Conservation (phyloP, 2,329 filamentous ascomycete species). For the Ceratocystis ficicola region DNA sequence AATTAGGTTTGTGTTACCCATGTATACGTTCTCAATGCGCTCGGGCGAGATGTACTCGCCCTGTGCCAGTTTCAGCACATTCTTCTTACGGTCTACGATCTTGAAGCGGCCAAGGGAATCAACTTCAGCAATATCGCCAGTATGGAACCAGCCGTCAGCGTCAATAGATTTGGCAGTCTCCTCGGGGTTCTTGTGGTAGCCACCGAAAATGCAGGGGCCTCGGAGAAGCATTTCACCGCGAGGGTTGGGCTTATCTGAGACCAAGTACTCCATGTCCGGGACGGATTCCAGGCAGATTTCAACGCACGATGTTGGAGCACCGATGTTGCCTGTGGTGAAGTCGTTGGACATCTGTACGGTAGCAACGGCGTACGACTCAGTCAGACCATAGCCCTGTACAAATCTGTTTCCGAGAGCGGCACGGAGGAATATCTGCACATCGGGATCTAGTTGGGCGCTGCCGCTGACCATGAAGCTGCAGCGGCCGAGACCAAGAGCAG, state of each 20-base stretch:
- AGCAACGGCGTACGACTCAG: constrained; percentile 75
- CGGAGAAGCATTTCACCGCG: constrained; percentile 82
- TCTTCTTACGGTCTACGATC: constrained; percentile 96
- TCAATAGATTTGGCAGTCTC: constrained; percentile 77
- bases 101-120: constrained; percentile 77
- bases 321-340: constrained; percentile 68
- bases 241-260: constrained; percentile 76
- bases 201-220: constrained; percentile 65
- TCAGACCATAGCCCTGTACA: constrained; percentile 82
- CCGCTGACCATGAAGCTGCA: constrained; percentile 68
- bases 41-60: constrained; percentile 98
- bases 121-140: constrained; percentile 78
- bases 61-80: constrained; percentile 95
- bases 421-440: constrained; percentile 77
- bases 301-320: constrained; percentile 51
- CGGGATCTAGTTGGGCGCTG: constrained; percentile 79
- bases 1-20: constrained; percentile 67
- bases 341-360: constrained; percentile 60
- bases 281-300: constrained; percentile 78
- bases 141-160: constrained; percentile 91
- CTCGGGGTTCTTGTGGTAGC: constrained; percentile 81
- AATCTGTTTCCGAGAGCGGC: constrained; percentile 70
- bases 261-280: constrained; percentile 86
- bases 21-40: constrained; percentile 88
- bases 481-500: constrained; percentile 70